Conservation (phyloP, 2,329 filamentous ascomycete genomes). For the Cordyceps pruinosa region DNA sequence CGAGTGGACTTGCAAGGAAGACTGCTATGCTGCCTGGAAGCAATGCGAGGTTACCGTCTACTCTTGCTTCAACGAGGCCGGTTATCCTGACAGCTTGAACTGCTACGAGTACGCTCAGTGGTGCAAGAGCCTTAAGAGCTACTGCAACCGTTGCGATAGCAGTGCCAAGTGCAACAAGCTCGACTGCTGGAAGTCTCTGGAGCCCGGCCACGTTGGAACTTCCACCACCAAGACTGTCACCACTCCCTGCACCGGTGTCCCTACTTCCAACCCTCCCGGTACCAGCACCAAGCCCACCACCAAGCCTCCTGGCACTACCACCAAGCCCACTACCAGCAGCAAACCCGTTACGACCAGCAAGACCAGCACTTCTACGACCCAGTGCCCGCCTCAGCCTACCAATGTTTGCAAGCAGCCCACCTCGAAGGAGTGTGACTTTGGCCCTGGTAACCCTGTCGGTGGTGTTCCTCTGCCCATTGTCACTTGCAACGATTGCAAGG, state of each 20-base stretch:
- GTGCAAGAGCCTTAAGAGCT: slow-evolving; percentile 39
- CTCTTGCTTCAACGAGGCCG: slow-evolving; percentile 45
- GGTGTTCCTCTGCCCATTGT: slow-evolving; percentile 45
- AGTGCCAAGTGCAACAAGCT: slow-evolving; percentile 33
- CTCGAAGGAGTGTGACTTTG: slow-evolving; percentile 57
- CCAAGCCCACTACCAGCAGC: slow-evolving; percentile 24
- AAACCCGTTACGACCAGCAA: slow-evolving; percentile 24
- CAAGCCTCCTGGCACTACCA: slow-evolving; percentile 15
- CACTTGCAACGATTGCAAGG: slow-evolving; percentile 45
- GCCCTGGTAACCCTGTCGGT: slow-evolving; percentile 52
- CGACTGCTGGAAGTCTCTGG: slow-evolving; percentile 35
- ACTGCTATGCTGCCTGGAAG: slow-evolving; percentile 37
- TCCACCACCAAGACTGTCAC: slow-evolving; percentile 30
- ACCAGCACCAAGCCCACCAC: slow-evolving; percentile 19
- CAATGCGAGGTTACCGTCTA: slow-evolving; percentile 41
- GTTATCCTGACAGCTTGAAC: slow-evolving; percentile 40
- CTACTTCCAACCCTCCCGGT: slow-evolving; percentile 19
- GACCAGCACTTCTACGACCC: slow-evolving; percentile 21
- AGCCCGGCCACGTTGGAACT: slow-evolving; percentile 30
- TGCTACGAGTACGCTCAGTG: slow-evolving; percentile 46
- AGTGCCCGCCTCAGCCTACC: slow-evolving; percentile 39
- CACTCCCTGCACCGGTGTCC: slow-evolving; percentile 23
- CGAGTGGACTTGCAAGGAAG: slow-evolving; percentile 35
- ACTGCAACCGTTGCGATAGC: slow-evolving; percentile 36
- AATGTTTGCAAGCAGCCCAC: slow-evolving; percentile 48